Evolutionary conservation across 192 early-diverging fungal species (phyloP).

Genomic region (Coemansia sp.): DNA sequence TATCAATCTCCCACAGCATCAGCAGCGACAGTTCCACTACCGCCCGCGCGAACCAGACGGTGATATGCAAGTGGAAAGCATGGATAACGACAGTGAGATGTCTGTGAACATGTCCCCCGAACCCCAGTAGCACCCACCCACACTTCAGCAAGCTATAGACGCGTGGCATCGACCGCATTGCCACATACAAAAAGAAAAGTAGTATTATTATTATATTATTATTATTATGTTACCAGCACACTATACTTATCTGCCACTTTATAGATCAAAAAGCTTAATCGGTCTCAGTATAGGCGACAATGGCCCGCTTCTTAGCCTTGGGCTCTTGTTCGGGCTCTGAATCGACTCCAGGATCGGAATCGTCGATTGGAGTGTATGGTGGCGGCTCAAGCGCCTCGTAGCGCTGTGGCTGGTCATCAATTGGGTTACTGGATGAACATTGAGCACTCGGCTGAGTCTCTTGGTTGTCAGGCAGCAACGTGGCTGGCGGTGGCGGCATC

Average conservation of each 20-base stretch:
- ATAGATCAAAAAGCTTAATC: not conserved
- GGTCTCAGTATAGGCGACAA: not conserved
- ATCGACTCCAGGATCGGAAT: not conserved
- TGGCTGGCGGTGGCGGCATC: not conserved
- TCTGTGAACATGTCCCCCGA: constrained; percentile 46
- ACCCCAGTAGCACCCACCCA: constrained; percentile 9
- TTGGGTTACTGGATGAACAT: not conserved
- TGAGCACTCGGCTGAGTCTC: not conserved
- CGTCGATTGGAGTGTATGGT: constrained; percentile 32
- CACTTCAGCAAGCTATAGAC: not conserved
- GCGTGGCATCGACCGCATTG: not conserved
- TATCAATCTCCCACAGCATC: not conserved
- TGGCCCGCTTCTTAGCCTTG: not conserved
- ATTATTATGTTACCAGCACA: not conserved
- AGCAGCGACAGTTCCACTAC: not conserved
- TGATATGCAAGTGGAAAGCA: constrained; percentile 6
- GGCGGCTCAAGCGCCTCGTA: constrained; percentile 19
- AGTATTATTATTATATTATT: not conserved
- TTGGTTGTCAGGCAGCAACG: not conserved
- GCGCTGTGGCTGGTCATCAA: not conserved
- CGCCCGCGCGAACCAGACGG: constrained; percentile 3
- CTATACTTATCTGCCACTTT: not conserved
- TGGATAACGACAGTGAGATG: constrained; percentile 48
- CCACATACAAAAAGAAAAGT: constrained; percentile 11
- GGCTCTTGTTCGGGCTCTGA: constrained; percentile 1